Evolutionary conservation across 805 yeast species (phyloP), one percentile per base, ranked within the genome.

Genomic region (Ogataea salicorniae): DNA sequence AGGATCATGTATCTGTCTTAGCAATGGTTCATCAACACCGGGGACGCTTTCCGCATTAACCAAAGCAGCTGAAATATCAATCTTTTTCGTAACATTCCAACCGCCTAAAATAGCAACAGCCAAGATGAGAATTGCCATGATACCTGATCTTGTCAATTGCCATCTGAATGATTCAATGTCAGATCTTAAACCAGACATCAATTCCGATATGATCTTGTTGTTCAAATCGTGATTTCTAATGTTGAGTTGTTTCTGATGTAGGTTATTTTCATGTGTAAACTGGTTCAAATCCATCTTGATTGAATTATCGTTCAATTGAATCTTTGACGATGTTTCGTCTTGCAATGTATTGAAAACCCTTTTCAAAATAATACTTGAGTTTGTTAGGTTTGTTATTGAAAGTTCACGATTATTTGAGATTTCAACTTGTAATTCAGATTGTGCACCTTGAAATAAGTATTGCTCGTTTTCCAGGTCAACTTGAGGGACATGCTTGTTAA

Each of bases 121-220:
- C 52, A 84, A 73, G 1, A 82, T 71, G 20, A 86, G 66, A 34
- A 90, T 83, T 2, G 94, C 87, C 39, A 87, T 72, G 34, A 94
- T 70, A 9, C 97, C 97, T 63, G 94, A 79, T 47, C 97, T 74
- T 1, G 97, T 90, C 40, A 92, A 80, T 60, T 88, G 89, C 99
- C 99, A 92, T 57, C 98, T 75, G 51, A 92, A 73, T 49, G 83
- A 80, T 67, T 92, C 99, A 48, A 89, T 87, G 47, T 89, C 94
- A 0, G 94, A 83, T 60, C 88, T 80, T 62, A 90, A 77, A 7
- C 87, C 94, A 34, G 94, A 82, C 51, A 83, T 80, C 55, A 94
- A 75, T 55, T 86, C 86, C 5, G 94, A 86, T 22, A 87, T 80
- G 49, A 92, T 91, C 55, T 88, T 83, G 67, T 89, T 90, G 55